phyloP scores from a whole-genome alignment of 179 eudicot genomes.

The Beta macrorhiza region DNA sequence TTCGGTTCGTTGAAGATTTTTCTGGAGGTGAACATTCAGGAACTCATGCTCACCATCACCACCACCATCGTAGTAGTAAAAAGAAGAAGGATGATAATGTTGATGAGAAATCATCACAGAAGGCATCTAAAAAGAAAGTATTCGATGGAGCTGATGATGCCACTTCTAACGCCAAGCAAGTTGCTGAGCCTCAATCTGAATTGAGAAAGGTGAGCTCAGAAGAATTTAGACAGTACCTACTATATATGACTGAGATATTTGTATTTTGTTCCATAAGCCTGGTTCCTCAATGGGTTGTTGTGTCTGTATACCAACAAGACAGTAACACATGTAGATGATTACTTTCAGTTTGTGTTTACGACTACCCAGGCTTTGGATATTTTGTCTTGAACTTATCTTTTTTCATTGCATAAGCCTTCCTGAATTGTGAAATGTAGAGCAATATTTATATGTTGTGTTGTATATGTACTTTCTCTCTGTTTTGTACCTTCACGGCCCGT shows the following conservation, averaged over 20 bases:
- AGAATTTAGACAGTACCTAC: background rate
- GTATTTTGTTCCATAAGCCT: background rate
- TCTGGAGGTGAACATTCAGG: constrained; percentile 56
- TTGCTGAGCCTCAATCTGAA: constrained; percentile 38
- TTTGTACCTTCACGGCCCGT: background rate
- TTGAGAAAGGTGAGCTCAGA: constrained; percentile 57
- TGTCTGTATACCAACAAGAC: background rate
- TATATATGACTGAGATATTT: background rate
- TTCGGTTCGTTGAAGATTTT: constrained; percentile 75
- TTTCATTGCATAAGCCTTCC: background rate
- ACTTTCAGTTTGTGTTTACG: too few relatives aligned
- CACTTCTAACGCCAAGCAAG: constrained; percentile 31
- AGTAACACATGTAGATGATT: background rate
- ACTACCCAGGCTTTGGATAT: too few relatives aligned
- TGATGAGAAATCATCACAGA: constrained; percentile 25
- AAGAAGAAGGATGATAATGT: constrained; percentile 52
- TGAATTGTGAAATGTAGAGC: background rate
- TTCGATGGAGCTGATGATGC: constrained; percentile 34
- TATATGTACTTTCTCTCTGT: too few relatives aligned
- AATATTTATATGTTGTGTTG: background rate
- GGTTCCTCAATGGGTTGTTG: background rate
- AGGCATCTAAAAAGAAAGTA: constrained; percentile 36
- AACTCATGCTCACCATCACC: constrained; percentile 65
- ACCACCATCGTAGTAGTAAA: constrained; percentile 51
- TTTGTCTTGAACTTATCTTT: background rate